A percentile compares a stretch with the other conserved stretches of the same genome.
These are phyloP conservation scores for Mortierella sp. DNA, from an alignment of 371 early-diverging fungal genomes.

Conservation along the genomic window DNA sequence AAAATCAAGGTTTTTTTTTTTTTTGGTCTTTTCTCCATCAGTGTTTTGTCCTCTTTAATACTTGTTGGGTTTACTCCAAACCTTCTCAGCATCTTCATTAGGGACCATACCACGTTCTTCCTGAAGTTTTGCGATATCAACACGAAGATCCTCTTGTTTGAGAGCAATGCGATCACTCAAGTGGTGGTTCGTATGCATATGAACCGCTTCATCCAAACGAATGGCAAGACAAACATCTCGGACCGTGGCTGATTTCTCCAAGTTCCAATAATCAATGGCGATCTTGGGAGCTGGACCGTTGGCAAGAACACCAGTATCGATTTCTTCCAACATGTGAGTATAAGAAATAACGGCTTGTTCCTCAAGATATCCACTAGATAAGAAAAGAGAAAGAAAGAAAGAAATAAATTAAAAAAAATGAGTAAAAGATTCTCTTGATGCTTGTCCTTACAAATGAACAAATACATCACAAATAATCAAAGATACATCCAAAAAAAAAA, in stretches of 20 bases:
- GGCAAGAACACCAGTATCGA: conserved; percentile 79
- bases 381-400: not conserved
- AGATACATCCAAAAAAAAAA: no score
- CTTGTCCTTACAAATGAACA: no score
- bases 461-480: no score
- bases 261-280: conserved; percentile 93
- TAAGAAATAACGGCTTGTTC: conserved; percentile 97
- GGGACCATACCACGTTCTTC: conserved; percentile 45
- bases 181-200: conserved; percentile 95
- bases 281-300: conserved; percentile 80
- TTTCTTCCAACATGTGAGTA: conserved; percentile 89
- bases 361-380: conserved; percentile 73
- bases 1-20: not conserved
- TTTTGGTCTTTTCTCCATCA: no score
- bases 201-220: conserved; percentile 96
- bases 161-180: conserved; percentile 71
- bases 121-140: conserved; percentile 35
- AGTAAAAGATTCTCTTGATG: no score
- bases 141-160: conserved; percentile 45
- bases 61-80: conserved; percentile 47
- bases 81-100: conserved; percentile 30
- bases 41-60: conserved; percentile 13
- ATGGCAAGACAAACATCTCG: conserved; percentile 95
- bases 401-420: no score
- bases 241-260: conserved; percentile 83